phyloP scores from a whole-genome alignment of 2,329 filamentous ascomycete genomes.

The Fulvia fulva region DNA sequence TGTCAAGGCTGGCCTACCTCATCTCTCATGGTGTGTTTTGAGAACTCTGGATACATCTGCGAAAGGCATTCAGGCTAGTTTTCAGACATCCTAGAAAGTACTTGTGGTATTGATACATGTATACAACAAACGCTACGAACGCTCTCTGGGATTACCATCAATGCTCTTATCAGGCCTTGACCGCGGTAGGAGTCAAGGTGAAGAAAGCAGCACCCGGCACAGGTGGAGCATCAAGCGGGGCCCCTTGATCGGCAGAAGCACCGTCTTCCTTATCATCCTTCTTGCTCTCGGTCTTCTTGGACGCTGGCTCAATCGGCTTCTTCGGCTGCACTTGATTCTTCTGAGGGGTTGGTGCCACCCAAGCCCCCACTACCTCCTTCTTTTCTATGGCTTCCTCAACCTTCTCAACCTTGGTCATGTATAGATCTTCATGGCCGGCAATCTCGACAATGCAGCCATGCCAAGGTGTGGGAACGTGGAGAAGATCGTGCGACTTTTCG shows the following conservation, averaged over 20 bases:
- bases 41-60: too few species aligned
- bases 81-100: too few species aligned
- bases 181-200: background rate
- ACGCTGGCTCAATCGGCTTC: background rate
- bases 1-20: too few species aligned
- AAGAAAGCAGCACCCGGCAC: background rate
- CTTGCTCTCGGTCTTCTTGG: background rate
- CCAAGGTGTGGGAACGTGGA: constrained; percentile 7
- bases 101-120: too few species aligned
- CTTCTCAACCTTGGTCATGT: constrained; percentile 5
- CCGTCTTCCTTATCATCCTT: background rate
- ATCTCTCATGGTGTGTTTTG: too few species aligned
- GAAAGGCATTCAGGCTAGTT: too few species aligned
- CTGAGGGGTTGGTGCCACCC: background rate
- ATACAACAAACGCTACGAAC: too few species aligned
- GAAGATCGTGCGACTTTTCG: background rate
- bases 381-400: background rate
- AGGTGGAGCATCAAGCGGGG: background rate
- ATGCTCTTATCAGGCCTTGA: background rate
- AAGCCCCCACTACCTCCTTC: constrained; percentile 1
- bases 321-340: background rate
- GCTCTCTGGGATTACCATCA: background rate
- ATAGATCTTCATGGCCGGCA: background rate
- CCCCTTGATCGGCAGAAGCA: background rate
- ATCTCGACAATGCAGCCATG: constrained; percentile 9